Base-by-base conservation (phyloP, 352 stramenopile species). In the Lagenidium sp. region DNA sequence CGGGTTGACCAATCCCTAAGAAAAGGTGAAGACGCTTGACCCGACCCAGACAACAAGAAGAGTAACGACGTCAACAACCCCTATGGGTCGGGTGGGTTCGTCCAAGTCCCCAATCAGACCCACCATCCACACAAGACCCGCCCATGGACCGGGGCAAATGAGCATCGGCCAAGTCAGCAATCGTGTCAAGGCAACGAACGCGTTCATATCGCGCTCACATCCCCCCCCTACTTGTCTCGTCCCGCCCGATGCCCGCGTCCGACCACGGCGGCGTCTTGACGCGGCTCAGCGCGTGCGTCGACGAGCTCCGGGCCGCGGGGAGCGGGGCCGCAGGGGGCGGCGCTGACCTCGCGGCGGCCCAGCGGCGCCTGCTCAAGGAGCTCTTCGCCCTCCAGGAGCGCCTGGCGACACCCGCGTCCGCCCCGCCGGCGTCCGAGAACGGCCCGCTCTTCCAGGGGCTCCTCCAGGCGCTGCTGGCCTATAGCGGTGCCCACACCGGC, bases 391-490 rank as follows among this genome's bases (percentile, higher is more conserved):
- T 87, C 30, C 69, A 81, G 47, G 63, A 73, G 35, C 70, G 70
- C 42, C 85, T 65, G 68, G 8, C 28, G 28, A 32, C 15, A 8
- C 8, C 28, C 28, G 28, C 28, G 28, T 32, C 28, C 8, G 8
- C 28, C 8, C 28, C 28, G 28, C 15, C 28, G 54, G 34, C 26
- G 30, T 16, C 22, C 32, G 13, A n/a, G n/a, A n/a, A n/a, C 23
- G 29, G 36, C 34, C 41, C 44, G 31, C 52, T 90, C 12, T 90
- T 90, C 47, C 50, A 76, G 47, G 41, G 82, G 28, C 63, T 90
- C 29, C 36, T 85, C 46, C 60, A 82, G 47, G 65, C 72, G 44
- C 65, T 87, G 21, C 45, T 84, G 13, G 74, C 82, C 29, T 87
- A 84, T 60, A 85, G 67, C 34, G 77, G 74, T 4, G 60, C 58